Conservation (phyloP, 163 green algal species). For the Scenedesmus sp. region DNA sequence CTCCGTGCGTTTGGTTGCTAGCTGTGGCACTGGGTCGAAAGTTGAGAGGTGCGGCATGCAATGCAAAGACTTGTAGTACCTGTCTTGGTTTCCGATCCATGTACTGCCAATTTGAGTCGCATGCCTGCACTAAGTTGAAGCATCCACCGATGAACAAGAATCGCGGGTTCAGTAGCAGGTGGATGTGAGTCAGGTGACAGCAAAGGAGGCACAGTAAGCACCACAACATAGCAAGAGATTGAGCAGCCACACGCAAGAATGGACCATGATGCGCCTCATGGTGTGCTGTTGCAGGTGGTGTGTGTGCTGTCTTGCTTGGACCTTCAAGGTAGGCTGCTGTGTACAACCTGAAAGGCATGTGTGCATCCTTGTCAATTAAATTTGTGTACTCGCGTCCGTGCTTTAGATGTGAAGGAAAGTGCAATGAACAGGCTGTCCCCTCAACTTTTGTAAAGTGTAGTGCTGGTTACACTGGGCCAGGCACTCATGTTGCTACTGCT, state of each 20-base stretch:
- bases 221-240: background rate
- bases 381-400: background rate
- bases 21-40: background rate
- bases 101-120: too few species aligned
- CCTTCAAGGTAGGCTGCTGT: background rate
- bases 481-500: background rate
- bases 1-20: background rate
- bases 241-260: background rate
- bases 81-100: too few species aligned
- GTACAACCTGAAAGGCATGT: too few species aligned
- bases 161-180: background rate
- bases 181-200: background rate
- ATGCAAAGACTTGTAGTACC: background rate
- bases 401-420: background rate
- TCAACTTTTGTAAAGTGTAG: background rate
- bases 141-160: background rate
- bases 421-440: background rate
- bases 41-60: background rate
- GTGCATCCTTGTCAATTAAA: background rate
- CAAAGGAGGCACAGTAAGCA: background rate
- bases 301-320: background rate
- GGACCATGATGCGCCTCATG: background rate
- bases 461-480: background rate
- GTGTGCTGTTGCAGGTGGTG: background rate
- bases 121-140: background rate